A percentile compares a stretch with the other conserved stretches of the same genome.
These are phyloP conservation scores for Omphalea diandra DNA, from an alignment of 441 rosid species.

Conservation along the genomic window DNA sequence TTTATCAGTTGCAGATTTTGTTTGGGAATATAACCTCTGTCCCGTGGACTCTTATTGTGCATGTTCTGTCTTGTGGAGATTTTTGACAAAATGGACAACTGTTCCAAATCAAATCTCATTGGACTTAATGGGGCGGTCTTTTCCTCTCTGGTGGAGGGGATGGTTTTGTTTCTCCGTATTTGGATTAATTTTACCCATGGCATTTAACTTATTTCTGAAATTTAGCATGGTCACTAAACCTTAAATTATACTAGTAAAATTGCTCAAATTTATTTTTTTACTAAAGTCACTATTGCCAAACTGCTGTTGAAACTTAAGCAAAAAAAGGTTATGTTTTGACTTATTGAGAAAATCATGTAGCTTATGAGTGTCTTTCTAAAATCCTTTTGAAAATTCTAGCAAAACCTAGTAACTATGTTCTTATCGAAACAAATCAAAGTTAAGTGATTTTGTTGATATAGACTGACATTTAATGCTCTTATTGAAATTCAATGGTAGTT, in stretches of 20 bases:
- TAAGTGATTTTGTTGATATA: neutral
- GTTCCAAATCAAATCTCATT: neutral
- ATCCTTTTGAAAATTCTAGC: neutral
- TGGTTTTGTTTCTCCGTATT: neutral
- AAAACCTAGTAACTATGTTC: neutral
- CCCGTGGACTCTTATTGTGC: neutral
- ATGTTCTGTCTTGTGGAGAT: neutral
- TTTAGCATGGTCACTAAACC: neutral
- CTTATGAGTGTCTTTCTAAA: neutral
- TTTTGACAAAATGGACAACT: too few species aligned
- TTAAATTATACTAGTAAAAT: neutral
- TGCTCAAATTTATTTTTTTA: neutral
- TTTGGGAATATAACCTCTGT: neutral
- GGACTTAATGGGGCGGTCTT: neutral
- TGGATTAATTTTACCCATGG: neutral
- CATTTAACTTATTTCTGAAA: neutral
- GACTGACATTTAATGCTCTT: neutral
- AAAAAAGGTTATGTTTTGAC: neutral
- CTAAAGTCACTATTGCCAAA: neutral
- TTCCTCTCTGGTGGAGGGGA: neutral
- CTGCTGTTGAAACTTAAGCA: neutral
- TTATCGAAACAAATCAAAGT: neutral
- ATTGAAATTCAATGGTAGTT: neutral
- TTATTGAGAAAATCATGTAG: neutral
- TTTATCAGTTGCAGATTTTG: neutral